Base-by-base conservation (phyloP, 345 rosid species). In the Diplotaxis tenuifolia region DNA sequence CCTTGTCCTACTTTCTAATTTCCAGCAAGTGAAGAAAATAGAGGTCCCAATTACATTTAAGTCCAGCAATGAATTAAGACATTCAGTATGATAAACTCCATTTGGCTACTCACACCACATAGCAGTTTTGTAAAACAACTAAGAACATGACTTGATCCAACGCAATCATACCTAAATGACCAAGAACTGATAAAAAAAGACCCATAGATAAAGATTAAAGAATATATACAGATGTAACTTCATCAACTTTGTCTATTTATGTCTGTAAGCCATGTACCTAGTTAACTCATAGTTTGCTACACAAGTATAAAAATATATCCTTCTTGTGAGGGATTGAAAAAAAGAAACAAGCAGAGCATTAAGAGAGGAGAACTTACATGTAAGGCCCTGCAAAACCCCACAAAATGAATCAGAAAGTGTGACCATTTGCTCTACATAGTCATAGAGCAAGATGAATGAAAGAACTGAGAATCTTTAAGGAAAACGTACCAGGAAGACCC, bases 401-500 rank as follows among this genome's bases (percentile, higher is more conserved):
- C 56, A 66, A 49, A 57, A 56, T 2, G 16, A 56, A 79, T 23
- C 4, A 63, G 50, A 47, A 2, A 28, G 45, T 34, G 57, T 62
- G 49, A 29, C 4, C 32, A 64, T 45, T 23, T 70, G 4, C 4
- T 54, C 20, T 22, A 55, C 23, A 28, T 3, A n/a, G 3, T 61
- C 47, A 5, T 0, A 42, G 21, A 18, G 70, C 28, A 52, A 40
- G 4, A 29, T 2, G 15, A 23, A 42, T 42, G 19, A 56, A 20
- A 6, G 6, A 53, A 32, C 2, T 12, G 18, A 27, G 38, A 62
- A 61, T 29, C 11, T 5, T 10, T 1, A 14, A 18, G 16, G 32
- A 16, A 31, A 11, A 2, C 23, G 63, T 79, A 93, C 98, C 99
- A 36, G 99, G 99, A 76, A 95, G 99, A 68, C 99, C 99, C 78